Evolutionary conservation across 2,329 filamentous ascomycete species (phyloP), one percentile per base, ranked within the genome.

Genomic region (Penicillium rolfsii): DNA sequence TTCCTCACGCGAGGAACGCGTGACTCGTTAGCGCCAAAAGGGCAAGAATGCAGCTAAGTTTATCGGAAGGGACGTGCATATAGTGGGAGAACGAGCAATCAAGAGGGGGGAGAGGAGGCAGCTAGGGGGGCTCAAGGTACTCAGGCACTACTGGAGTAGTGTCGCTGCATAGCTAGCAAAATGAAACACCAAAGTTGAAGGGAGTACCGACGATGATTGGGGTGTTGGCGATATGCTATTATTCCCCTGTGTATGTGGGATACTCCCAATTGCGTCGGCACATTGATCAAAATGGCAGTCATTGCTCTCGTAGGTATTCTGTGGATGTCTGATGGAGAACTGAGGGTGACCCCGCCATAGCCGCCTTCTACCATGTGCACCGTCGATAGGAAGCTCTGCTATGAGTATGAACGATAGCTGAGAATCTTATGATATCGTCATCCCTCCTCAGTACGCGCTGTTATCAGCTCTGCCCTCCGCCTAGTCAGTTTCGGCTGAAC

Each of bases 51-150:
- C 36, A 43, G 38, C 52, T 55, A 52, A 55, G 59, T 55, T 55
- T 61, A 61, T 61, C 55, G 26, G 48, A 46, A 38, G 43, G 55
- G 59, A 54, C 54, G 49, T 54, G 49, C 52, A 54, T 54, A 38
- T 24, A 41, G 52, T 12, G 33, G 30, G n/a, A 36, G 35, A 9
- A 14, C 22, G 2, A 35, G 5, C 19, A 19, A 19, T 19, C 19
- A 19, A 19, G 19, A 35, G 28, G 33, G 11, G 9, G 48, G 26
- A 16, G 26, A n/a, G 16, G 38, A n/a, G 38, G 38, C 5, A 40
- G 14, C 38, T 40, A n/a, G 6, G 38, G 16, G 16, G 38, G 19
- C 16, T 19, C 8, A 40, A 41, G 38, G 38, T 41, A 19, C 35
- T 36, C 35, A 36, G 35, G 35, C 35, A 36, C 35, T 36, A 36